Percentiles rank a stretch among this genome's conserved stretches.
Evolutionary conservation across 306 rosid species (phyloP).

Genomic region (Cicer pinnatifidum): DNA sequence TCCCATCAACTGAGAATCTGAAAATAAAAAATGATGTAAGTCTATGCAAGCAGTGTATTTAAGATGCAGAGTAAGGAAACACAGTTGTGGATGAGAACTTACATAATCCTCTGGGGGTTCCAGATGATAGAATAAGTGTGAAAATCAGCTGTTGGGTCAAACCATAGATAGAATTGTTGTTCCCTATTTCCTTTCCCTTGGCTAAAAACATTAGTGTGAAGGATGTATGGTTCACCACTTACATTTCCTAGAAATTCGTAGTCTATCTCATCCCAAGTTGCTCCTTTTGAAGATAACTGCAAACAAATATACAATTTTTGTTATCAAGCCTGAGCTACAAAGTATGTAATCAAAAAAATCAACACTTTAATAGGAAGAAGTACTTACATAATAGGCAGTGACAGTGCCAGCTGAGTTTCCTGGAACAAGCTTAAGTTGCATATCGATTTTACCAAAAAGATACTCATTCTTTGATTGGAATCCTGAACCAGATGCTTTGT

Average conservation of each 20-base stretch:
- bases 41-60: not conserved
- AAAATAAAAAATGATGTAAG: conserved; percentile 14
- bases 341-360: not conserved
- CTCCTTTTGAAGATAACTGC: conserved; percentile 66
- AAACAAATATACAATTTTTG: not conserved
- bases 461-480: conserved; percentile 68
- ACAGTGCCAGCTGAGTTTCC: conserved; percentile 87
- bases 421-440: conserved; percentile 81
- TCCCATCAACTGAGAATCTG: conserved; percentile 75
- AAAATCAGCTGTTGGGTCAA: conserved; percentile 77
- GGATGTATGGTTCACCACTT: conserved; percentile 73
- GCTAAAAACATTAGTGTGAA: conserved; percentile 71
- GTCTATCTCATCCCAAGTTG: conserved; percentile 80
- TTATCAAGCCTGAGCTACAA: not conserved
- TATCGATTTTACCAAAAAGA: conserved; percentile 66
- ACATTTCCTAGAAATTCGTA: conserved; percentile 72
- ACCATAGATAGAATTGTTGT: conserved; percentile 80
- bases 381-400: conserved; percentile 71
- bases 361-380: not conserved
- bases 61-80: conserved; percentile 9
- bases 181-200: conserved; percentile 79
- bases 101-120: conserved; percentile 65
- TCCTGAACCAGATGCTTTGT: conserved; percentile 73
- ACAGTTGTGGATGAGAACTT: conserved; percentile 37
- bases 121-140: conserved; percentile 73